Percentiles rank a stretch among this genome's conserved stretches.
phyloP scores from a whole-genome alignment of 805 yeast genomes.

The Candida silvatica region DNA sequence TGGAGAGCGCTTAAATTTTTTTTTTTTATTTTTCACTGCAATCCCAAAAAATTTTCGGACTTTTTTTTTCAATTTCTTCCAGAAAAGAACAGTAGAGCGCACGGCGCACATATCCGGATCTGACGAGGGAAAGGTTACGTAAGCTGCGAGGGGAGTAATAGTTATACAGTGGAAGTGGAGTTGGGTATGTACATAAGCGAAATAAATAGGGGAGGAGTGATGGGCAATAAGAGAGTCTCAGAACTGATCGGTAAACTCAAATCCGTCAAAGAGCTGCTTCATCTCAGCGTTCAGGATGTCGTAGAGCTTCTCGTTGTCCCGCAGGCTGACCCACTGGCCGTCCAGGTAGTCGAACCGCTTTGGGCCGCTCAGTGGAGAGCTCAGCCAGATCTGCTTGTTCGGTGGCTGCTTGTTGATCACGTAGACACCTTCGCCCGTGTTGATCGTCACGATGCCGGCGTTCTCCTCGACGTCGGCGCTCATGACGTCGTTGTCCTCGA shows the following conservation, averaged over 20 bases:
- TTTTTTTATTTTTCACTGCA: no score
- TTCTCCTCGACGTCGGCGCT: slow-evolving; percentile 69
- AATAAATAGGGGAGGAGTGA: not conserved
- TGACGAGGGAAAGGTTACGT: no score
- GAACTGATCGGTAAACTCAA: slow-evolving; percentile 11
- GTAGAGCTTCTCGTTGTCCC: slow-evolving; percentile 47
- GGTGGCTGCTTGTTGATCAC: slow-evolving; percentile 97
- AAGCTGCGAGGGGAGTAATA: no score
- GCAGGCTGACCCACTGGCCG: slow-evolving; percentile 70
- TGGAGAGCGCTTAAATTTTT: no score
- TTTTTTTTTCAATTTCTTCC: no score
- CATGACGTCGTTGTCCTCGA: slow-evolving; percentile 36
- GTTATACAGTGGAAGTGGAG: no score
- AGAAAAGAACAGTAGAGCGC: no score
- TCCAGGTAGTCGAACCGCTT: slow-evolving; percentile 69
- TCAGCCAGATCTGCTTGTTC: slow-evolving; percentile 91
- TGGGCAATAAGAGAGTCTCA: not conserved
- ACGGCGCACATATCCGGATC: no score
- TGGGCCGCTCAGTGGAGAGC: slow-evolving; percentile 92
- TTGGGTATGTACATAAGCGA: no score
- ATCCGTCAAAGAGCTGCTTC: slow-evolving; percentile 17
- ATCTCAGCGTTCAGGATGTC: slow-evolving; percentile 46
- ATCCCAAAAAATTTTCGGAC: no score
- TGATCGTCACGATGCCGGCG: slow-evolving; percentile 74
- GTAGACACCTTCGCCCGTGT: slow-evolving; percentile 71